Evolutionary conservation across 2,329 filamentous ascomycete species (phyloP), one percentile per base, ranked within the genome.

Genomic region (Alternaria novae-zelandiae): DNA sequence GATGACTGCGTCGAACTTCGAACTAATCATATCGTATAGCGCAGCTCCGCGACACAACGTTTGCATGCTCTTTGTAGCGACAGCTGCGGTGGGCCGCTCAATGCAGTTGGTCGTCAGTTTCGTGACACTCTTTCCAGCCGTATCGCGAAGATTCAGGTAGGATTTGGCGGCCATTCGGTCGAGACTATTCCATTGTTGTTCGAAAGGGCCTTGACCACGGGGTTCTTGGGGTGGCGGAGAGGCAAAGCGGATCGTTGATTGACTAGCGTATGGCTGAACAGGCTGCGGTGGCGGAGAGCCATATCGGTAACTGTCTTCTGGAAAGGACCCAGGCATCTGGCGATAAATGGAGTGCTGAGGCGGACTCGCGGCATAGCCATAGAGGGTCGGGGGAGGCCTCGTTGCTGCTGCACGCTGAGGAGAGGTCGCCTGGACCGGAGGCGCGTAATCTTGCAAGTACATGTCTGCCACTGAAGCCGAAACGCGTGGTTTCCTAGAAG

Each of bases 1-100:
- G 75, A 94, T 88, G 60, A 93, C 84, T 47, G 87, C 81, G 75
- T 92, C 86, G 64, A 94, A 86, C 56, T 88, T 88, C 4, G 83
- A 82, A 13, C 84, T 86, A 50, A 93, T 86, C 58, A 88, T 81
- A 70, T 91, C 87, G 70, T 84, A 88, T 17, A 88, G 78, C 6
- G 75, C 82, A 25, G 75, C 80, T 21, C 76, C 79, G 66, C 78
- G 81, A 58, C 75, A 81, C 56, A 83, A 68, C 49, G 75, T 76
- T 46, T 78, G 74, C 53, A 77, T 79, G 49, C 75, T 78, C 57
- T 74, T 79, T 53, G 74, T 75, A 13, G 71, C 72, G 11, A 77
- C 65, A 8, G 73, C 65, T 45, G 69, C 65, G 7, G 75, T 74
- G 10, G 76, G 75, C 32, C 66, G 67, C 62, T 78, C 76, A 25